Percentiles rank a stretch among this genome's conserved stretches.
Evolutionary conservation across 768 basidiomycete genomes (phyloP).

Genomic region (Trametes cingulata): DNA sequence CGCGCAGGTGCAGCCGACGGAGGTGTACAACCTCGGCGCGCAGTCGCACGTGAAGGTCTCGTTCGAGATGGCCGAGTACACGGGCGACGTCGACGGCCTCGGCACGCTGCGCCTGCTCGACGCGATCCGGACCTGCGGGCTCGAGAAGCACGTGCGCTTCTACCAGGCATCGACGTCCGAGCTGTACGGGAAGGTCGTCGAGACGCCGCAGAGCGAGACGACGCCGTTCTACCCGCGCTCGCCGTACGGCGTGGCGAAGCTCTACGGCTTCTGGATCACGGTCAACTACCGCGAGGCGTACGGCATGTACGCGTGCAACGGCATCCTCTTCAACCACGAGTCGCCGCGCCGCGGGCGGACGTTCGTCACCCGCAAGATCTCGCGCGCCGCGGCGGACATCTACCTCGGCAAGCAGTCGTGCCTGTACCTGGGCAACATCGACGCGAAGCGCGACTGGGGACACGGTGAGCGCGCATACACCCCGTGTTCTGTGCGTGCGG

Average conservation of each 20-base stretch:
- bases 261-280: conserved; percentile 90
- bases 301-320: conserved; percentile 95
- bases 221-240: conserved; percentile 99
- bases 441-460: conserved; percentile 97
- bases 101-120: conserved; percentile 95
- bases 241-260: conserved; percentile 94
- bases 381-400: conserved; percentile 92
- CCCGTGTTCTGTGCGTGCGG: neutral
- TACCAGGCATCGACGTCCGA: conserved; percentile 98
- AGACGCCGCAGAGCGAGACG: conserved; percentile 93
- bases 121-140: conserved; percentile 92
- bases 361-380: conserved; percentile 95
- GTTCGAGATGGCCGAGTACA: conserved; percentile 99
- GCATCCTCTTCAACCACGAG: conserved; percentile 98
- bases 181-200: conserved; percentile 94
- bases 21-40: conserved; percentile 97
- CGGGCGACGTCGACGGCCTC: conserved; percentile 93
- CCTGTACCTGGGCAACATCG: conserved; percentile 91
- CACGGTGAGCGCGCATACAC: conserved; percentile 60
- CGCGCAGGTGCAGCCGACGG: conserved; percentile 90
- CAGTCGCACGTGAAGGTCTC: conserved; percentile 99
- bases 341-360: conserved; percentile 93
- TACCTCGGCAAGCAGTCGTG: conserved; percentile 84
- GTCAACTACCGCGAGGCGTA: conserved; percentile 95
- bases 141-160: conserved; percentile 91